phyloP scores from a whole-genome alignment of 2,329 filamentous ascomycete genomes.

The Aspergillus tamarii region DNA sequence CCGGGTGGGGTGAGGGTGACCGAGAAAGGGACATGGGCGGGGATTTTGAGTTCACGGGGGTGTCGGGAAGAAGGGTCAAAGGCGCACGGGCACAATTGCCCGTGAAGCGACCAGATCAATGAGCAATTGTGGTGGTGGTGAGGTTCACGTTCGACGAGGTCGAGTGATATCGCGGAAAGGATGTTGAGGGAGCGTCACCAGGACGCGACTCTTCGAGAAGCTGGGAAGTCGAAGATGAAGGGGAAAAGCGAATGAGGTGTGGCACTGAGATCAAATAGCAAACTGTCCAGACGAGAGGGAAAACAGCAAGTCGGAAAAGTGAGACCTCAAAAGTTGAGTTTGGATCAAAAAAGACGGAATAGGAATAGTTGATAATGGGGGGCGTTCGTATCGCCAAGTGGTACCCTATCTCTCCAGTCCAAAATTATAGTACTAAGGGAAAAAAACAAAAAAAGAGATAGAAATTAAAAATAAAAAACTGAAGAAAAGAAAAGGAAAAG shows the following conservation, averaged over 20 bases:
- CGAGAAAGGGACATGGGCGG: conserved; percentile 78
- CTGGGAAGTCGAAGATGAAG: not conserved
- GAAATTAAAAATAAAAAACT: not conserved
- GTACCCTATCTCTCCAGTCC: not conserved
- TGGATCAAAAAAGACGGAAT: conserved; percentile 6
- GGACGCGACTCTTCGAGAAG: conserved; percentile 7
- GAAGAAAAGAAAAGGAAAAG: not conserved
- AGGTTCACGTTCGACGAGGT: not conserved
- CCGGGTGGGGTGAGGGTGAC: conserved; percentile 78
- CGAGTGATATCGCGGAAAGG: not conserved
- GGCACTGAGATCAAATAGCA: not conserved
- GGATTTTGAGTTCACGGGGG: conserved; percentile 57
- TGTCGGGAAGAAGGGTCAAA: not conserved
- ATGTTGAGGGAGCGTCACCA: conserved; percentile 9
- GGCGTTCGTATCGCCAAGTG: conserved; percentile 8
- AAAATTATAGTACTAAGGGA: not conserved
- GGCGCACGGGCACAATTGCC: not conserved
- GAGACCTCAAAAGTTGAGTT: conserved; percentile 3
- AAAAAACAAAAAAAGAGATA: not conserved
- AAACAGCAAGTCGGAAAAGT: not conserved
- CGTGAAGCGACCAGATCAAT: not conserved
- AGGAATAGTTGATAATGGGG: conserved; percentile 2
- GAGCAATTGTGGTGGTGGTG: not conserved
- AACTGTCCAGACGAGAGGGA: not conserved
- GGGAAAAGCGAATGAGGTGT: not conserved